Conservation (phyloP, 2,329 filamentous ascomycete species). For the Talaromyces sp. region DNA sequence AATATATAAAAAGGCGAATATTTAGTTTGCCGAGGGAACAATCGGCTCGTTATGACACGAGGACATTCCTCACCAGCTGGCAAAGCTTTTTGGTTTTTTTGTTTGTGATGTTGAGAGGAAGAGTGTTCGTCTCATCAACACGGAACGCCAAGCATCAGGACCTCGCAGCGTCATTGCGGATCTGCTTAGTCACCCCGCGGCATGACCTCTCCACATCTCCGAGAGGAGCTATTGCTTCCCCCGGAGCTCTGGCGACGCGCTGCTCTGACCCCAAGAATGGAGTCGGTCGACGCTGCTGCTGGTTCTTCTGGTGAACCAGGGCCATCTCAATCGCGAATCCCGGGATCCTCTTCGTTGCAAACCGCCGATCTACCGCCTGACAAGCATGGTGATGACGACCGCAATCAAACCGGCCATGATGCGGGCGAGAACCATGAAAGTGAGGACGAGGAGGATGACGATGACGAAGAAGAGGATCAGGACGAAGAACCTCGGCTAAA, state of each 20-base stretch:
- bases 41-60: neutral
- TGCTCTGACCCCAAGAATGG: constrained; percentile 10
- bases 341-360: neutral
- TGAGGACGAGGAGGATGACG: constrained; percentile 47
- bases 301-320: neutral
- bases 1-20: neutral
- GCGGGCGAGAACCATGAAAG: neutral
- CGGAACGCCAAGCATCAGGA: neutral
- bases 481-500: constrained; percentile 94
- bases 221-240: neutral
- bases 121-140: neutral
- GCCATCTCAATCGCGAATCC: neutral
- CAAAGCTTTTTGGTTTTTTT: neutral
- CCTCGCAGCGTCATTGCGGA: constrained; percentile 8
- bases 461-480: constrained; percentile 73
- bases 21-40: neutral
- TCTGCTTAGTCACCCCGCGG: constrained; percentile 11
- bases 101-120: neutral
- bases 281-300: constrained; percentile 5
- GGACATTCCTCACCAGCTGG: neutral
- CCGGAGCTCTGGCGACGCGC: constrained; percentile 1
- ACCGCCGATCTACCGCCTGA: constrained; percentile 5
- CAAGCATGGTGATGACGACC: constrained; percentile 18
- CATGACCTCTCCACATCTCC: neutral
- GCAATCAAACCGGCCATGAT: constrained; percentile 9